Conservation (phyloP, 495 filamentous ascomycete species). For the Penicillium lividum region DNA sequence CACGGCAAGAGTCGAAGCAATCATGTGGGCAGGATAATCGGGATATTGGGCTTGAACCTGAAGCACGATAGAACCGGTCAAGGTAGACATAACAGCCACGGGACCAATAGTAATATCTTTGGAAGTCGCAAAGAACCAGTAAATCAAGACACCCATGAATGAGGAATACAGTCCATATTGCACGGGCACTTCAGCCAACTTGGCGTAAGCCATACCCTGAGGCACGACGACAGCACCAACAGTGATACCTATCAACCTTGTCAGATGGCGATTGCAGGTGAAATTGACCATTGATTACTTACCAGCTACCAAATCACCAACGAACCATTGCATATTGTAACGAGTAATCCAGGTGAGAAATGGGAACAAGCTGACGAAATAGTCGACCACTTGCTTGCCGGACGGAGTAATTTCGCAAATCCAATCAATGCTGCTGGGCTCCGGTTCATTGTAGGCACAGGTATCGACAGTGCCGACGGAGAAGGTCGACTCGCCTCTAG, state of each 20-base stretch:
- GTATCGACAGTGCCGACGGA: constrained; percentile 74
- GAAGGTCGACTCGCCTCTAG: constrained; percentile 75
- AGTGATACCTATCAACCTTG: constrained; percentile 56
- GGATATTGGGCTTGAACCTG: constrained; percentile 58
- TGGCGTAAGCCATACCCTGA: constrained; percentile 96
- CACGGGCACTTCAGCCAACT: constrained; percentile 72
- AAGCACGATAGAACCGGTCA: constrained; percentile 78
- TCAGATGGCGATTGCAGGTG: neutral
- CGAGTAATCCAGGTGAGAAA: constrained; percentile 83
- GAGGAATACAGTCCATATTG: constrained; percentile 95
- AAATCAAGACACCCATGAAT: constrained; percentile 94
- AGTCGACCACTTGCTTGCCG: constrained; percentile 52
- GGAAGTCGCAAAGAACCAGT: constrained; percentile 99
- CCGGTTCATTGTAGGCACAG: constrained; percentile 79
- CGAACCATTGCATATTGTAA: constrained; percentile 88
- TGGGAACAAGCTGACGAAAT: constrained; percentile 74
- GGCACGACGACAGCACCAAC: constrained; percentile 95
- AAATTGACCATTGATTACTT: neutral
- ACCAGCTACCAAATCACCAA: constrained; percentile 87
- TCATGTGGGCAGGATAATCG: constrained; percentile 56
- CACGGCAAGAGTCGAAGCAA: constrained; percentile 80
- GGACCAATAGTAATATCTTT: constrained; percentile 99
- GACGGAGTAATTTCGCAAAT: constrained; percentile 62
- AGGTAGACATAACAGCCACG: constrained; percentile 91
- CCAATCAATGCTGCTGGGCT: constrained; percentile 76